Percentiles rank a stretch among this genome's conserved stretches.
These are phyloP conservation scores for Nepenthes mirabilis DNA, from an alignment of 148 eudicot genomes.

Conservation along the genomic window DNA sequence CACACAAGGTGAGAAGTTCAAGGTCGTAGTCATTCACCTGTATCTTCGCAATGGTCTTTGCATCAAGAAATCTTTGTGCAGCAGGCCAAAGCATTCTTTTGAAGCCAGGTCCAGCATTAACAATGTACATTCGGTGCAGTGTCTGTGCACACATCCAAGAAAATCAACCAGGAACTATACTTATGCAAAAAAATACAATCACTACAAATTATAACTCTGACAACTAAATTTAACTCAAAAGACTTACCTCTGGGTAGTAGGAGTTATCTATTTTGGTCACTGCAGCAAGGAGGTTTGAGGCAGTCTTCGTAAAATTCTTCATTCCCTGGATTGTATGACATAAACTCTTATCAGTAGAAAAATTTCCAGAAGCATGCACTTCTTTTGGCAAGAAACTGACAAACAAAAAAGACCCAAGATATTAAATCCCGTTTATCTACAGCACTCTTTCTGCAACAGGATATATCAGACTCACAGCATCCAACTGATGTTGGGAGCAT, in stretches of 20 bases:
- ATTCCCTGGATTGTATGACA: slow-evolving; percentile 33
- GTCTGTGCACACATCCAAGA: slow-evolving; percentile 31
- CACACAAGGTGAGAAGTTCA: background rate
- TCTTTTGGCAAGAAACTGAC: too few species aligned
- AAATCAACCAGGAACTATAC: background rate
- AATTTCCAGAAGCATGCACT: background rate
- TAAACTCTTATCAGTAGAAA: background rate
- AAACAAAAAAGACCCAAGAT: too few species aligned
- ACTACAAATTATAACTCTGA: background rate
- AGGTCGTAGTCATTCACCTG: slow-evolving; percentile 20
- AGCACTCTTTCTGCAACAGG: too few species aligned
- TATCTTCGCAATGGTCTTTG: slow-evolving; percentile 55
- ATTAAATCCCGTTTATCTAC: too few species aligned
- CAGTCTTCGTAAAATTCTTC: slow-evolving; percentile 55
- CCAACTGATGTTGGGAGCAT: too few species aligned
- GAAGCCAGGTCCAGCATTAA: slow-evolving; percentile 74
- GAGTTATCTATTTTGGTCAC: slow-evolving; percentile 48
- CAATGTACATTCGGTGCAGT: slow-evolving; percentile 59
- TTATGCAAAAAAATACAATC: background rate
- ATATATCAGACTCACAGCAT: too few species aligned
- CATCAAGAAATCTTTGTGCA: slow-evolving; percentile 58
- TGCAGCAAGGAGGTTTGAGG: slow-evolving; percentile 48
- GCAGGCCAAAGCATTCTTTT: slow-evolving; percentile 76
- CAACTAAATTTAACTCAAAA: background rate
- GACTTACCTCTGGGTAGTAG: slow-evolving; percentile 67